Base-by-base conservation (phyloP, 164 flowering plant genomes). In the Vitis rupestris region DNA sequence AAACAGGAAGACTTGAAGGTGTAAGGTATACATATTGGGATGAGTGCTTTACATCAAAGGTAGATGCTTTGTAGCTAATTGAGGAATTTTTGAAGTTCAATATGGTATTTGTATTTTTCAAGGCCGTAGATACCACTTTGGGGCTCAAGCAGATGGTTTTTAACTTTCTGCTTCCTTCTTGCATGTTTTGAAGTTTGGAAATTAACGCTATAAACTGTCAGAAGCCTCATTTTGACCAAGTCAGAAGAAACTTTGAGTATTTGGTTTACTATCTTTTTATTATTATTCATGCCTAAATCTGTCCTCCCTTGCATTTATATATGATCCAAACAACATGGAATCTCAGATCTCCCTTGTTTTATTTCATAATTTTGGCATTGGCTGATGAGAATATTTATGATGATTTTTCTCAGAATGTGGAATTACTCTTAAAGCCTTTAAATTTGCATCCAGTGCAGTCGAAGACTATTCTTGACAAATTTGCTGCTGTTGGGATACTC, bases 401-500 rank as follows among this genome's bases (percentile, higher is more conserved):
- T 67, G 59, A 1, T 59, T 74, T 53, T 66, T 67, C 11, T 56
- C 85, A 90, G 97, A 80, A 72, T 72, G 93, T 85, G 57, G 94
- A 87, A 53, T 63, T 80, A 64, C 75, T 90, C 15, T 59, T 91
- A 63, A 72, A 75, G 78, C 85, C 86, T 55, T 71, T 87, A 69
- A 71, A 82, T 49, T 73, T 87, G 75, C 89, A 79, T 68, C 95
- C 87, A 8, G 85, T 84, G 52, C 74, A 66, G 16, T 17, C 76
- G 1, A 94, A 94, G 78, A 84, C 88, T 6, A 80, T 85, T 4
- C 0, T 80, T 14, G 99, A 94, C 82, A 94, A 94, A 77, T 90
- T 90, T 90, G 97, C 98, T 57, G 99, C 99, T 59, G 96, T 93
- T 27, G 90, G 84, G 15, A 95, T 95, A 80, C 90, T 95, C 59